phyloP scores from a whole-genome alignment of 1,284 basidiomycete species.

The Neolentinus lepideus region DNA sequence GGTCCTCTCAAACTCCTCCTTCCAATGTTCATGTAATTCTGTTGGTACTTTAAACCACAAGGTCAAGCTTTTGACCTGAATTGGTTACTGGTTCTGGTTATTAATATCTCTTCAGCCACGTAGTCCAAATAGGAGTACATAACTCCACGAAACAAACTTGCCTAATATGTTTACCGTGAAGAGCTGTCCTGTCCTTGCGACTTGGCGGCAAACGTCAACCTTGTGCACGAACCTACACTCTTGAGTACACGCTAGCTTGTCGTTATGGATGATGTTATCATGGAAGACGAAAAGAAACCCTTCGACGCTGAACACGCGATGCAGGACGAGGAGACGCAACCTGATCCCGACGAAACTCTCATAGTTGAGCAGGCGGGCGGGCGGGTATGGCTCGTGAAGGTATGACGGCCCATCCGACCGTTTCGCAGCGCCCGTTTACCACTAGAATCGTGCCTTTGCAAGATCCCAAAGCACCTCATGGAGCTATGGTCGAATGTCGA shows the following conservation, averaged over 20 bases:
- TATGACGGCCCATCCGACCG: conserved; percentile 17
- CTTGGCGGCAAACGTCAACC: no score
- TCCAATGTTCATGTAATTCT: no score
- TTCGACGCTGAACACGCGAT: conserved; percentile 44
- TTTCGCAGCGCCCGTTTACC: neutral
- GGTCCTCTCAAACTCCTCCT: no score
- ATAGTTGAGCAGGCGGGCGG: conserved; percentile 68
- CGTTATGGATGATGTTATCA: conserved; percentile 7
- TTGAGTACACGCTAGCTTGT: neutral
- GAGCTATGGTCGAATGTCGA: conserved; percentile 61
- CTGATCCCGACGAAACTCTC: conserved; percentile 71
- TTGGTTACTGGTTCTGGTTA: no score
- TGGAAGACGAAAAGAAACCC: conserved; percentile 65
- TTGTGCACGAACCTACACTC: no score
- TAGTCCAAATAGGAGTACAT: no score
- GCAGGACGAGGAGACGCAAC: conserved; percentile 54
- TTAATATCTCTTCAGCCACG: no score
- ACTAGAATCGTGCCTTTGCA: conserved; percentile 6
- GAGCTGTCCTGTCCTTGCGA: no score
- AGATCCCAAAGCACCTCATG: conserved; percentile 69
- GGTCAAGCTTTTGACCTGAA: no score
- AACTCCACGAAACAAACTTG: no score
- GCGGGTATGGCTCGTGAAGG: conserved; percentile 76
- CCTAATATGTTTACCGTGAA: no score
- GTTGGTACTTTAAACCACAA: no score